Evolutionary conservation across 495 filamentous ascomycete species (phyloP).

Genomic region (Pyronema domesticum): DNA sequence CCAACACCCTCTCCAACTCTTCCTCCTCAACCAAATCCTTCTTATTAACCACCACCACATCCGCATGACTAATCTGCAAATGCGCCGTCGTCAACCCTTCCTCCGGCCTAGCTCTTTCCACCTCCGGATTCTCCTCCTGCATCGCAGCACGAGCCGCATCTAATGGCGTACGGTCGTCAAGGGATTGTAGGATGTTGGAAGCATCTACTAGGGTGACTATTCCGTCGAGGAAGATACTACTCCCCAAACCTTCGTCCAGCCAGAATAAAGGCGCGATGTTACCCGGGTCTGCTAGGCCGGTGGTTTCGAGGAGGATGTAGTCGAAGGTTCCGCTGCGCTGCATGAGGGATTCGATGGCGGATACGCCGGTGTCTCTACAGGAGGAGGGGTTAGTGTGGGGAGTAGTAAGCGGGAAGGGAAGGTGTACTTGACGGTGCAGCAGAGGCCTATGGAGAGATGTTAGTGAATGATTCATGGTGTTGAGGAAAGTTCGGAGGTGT

Average conservation of each 20-base stretch:
- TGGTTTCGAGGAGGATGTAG: conserved; percentile 95
- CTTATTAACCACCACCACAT: conserved; percentile 90
- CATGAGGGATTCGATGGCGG: conserved; percentile 92
- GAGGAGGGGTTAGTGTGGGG: not conserved
- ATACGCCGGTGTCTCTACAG: conserved; percentile 67
- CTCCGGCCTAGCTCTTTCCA: conserved; percentile 26
- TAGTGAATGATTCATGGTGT: not conserved
- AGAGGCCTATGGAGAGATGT: conserved; percentile 36
- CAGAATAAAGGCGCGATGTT: conserved; percentile 94
- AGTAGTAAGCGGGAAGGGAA: not conserved
- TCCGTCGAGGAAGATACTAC: conserved; percentile 86
- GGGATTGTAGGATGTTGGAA: conserved; percentile 63
- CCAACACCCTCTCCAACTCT: conserved; percentile 45
- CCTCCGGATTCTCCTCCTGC: conserved; percentile 33
- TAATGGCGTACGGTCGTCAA: conserved; percentile 57
- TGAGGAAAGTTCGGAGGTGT: not conserved
- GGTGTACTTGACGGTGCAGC: conserved; percentile 83
- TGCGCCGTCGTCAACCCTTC: conserved; percentile 74
- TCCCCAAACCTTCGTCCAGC: conserved; percentile 87
- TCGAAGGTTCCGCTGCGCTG: conserved; percentile 83
- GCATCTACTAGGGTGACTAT: conserved; percentile 94
- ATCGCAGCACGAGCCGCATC: conserved; percentile 9
- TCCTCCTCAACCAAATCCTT: conserved; percentile 59
- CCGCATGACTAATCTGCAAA: conserved; percentile 92
- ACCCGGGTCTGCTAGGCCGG: conserved; percentile 84